Evolutionary conservation across 2,329 filamentous ascomycete species (phyloP).

Genomic region (Trichoderma afroharzianum): DNA sequence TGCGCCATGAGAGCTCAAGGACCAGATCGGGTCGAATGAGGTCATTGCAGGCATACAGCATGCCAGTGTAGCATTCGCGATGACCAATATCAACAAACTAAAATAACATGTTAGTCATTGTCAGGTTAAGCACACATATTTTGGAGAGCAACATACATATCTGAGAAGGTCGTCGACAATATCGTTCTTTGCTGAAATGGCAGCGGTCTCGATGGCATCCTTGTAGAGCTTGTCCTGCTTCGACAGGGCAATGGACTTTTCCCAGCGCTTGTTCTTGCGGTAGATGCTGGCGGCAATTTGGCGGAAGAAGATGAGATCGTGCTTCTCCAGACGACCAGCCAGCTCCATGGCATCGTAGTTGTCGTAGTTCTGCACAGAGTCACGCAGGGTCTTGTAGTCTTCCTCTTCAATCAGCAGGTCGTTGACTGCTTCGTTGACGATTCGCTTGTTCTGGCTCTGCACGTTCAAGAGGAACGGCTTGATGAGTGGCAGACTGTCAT

Average conservation of each 20-base stretch:
- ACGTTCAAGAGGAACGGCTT: slow-evolving; percentile 98
- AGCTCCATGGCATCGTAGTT: slow-evolving; percentile 97
- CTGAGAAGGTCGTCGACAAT: slow-evolving; percentile 93
- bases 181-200: slow-evolving; percentile 83
- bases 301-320: slow-evolving; percentile 97
- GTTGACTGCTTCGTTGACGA: slow-evolving; percentile 97
- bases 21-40: slow-evolving; percentile 90
- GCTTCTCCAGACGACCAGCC: slow-evolving; percentile 89
- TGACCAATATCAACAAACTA: slow-evolving; percentile 99
- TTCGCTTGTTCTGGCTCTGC: slow-evolving; percentile 94
- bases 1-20: slow-evolving; percentile 94
- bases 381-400: slow-evolving; percentile 96
- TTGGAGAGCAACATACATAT: slow-evolving; percentile 71
- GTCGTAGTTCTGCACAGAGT: slow-evolving; percentile 98
- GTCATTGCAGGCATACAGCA: slow-evolving; percentile 98
- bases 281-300: slow-evolving; percentile 98
- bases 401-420: slow-evolving; percentile 97
- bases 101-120: slow-evolving; percentile 31
- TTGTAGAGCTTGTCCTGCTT: slow-evolving; percentile 99
- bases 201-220: slow-evolving; percentile 96
- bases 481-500: slow-evolving; percentile 95
- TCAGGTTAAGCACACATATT: not conserved
- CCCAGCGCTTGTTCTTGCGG: slow-evolving; percentile 99
- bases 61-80: slow-evolving; percentile 98
- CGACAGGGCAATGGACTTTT: slow-evolving; percentile 94